These are phyloP conservation scores for Spatholobus suberectus DNA, from an alignment of 306 rosid genomes.

Conservation along the genomic window DNA sequence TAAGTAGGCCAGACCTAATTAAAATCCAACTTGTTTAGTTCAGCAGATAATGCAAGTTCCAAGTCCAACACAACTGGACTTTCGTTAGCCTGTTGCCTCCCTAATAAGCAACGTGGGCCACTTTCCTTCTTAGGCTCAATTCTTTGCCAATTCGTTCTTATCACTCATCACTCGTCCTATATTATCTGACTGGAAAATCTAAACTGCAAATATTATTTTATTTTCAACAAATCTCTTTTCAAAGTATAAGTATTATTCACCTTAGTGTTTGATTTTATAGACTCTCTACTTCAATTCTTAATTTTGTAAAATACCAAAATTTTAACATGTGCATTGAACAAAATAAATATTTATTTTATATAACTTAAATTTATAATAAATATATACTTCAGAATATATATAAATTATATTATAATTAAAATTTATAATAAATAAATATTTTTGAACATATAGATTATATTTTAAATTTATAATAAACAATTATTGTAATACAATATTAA, in stretches of 20 bases:
- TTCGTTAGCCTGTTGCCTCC: constrained; percentile 33
- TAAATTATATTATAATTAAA: no score
- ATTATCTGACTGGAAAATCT: not conserved
- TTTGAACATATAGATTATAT: no score
- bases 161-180: not conserved
- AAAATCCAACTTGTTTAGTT: constrained; percentile 34
- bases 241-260: not conserved
- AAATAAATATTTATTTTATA: no score
- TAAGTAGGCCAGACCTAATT: constrained; percentile 9
- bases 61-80: constrained; percentile 46
- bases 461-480: no score
- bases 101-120: constrained; percentile 33
- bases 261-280: not conserved
- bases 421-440: no score
- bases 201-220: not conserved
- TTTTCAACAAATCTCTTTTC: not conserved
- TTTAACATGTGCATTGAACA: no score
- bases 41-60: constrained; percentile 36
- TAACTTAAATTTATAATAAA: no score
- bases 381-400: no score
- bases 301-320: no score
- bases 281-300: not conserved
- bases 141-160: not conserved
- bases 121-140: not conserved
- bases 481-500: no score